Evolutionary conservation across 2,329 filamentous ascomycete genomes (phyloP).

Genomic region (Hyphodiscus sp.): DNA sequence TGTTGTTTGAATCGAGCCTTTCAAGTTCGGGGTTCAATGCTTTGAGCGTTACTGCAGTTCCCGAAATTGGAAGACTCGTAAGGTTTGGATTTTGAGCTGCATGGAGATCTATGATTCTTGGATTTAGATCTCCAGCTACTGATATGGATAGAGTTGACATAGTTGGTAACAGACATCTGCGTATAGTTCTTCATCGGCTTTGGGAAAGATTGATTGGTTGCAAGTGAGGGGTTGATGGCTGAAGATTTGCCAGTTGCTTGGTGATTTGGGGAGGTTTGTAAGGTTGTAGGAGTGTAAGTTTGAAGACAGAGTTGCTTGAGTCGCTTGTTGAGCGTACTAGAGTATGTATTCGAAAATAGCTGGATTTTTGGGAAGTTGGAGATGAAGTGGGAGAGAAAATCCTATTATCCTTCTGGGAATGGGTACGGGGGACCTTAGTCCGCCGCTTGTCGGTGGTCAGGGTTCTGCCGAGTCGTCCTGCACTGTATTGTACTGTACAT

Average conservation of each 20-base stretch:
- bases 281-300: neutral
- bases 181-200: conserved; percentile 11
- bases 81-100: conserved; percentile 11
- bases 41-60: neutral
- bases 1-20: conserved; percentile 6
- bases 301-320: too few species aligned
- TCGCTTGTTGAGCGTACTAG: too few species aligned
- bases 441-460: too few species aligned
- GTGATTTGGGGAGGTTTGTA: neutral
- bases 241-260: neutral
- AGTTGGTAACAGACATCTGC: conserved; percentile 27
- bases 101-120: conserved; percentile 17
- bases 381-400: too few species aligned
- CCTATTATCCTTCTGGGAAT: too few species aligned
- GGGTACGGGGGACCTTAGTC: too few species aligned
- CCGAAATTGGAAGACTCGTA: neutral
- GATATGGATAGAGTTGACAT: conserved; percentile 28
- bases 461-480: too few species aligned
- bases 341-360: too few species aligned
- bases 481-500: too few species aligned
- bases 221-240: neutral
- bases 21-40: conserved; percentile 14
- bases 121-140: conserved; percentile 26
- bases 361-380: too few species aligned
- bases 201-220: neutral